phyloP scores from a whole-genome alignment of 441 rosid genomes.

The Flueggea neowawraea region DNA sequence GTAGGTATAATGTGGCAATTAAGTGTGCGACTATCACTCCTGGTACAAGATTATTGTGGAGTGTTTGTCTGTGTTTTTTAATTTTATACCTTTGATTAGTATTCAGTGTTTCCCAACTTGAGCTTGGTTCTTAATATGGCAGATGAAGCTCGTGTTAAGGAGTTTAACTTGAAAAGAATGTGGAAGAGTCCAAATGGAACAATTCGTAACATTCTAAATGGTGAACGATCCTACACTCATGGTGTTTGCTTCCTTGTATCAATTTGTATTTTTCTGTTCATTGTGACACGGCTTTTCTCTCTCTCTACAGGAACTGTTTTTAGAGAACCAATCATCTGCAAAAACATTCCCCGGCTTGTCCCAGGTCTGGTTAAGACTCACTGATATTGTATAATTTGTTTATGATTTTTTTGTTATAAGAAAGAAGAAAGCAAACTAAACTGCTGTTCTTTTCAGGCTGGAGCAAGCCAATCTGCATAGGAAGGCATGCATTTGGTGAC shows the following conservation, averaged over 20 bases:
- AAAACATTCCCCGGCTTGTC: constrained; percentile 75
- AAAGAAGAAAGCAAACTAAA: background rate
- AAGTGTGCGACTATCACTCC: constrained; percentile 98
- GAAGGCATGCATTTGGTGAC: constrained; percentile 98
- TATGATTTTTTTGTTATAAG: background rate
- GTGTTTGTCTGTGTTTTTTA: background rate
- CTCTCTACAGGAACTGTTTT: constrained; percentile 73
- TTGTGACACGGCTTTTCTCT: background rate
- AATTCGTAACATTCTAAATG: constrained; percentile 85
- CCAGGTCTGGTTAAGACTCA: constrained; percentile 41
- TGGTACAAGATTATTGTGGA: constrained; percentile 32
- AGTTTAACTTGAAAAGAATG: constrained; percentile 78
- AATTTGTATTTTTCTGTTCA: constrained; percentile 7
- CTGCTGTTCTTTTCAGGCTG: constrained; percentile 52
- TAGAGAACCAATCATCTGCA: constrained; percentile 90
- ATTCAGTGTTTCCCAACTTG: background rate
- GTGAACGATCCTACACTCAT: constrained; percentile 26
- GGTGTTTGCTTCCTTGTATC: background rate
- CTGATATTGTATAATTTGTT: constrained; percentile 6
- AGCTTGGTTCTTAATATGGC: constrained; percentile 9
- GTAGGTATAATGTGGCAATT: constrained; percentile 89
- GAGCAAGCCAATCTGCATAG: constrained; percentile 95
- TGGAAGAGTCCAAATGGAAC: constrained; percentile 99
- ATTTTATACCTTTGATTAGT: background rate
- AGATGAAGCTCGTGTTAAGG: constrained; percentile 89